Percentiles rank a stretch among this genome's conserved stretches.
Conservation (phyloP, 768 basidiomycete species). For the Solioccasus polychromus region DNA sequence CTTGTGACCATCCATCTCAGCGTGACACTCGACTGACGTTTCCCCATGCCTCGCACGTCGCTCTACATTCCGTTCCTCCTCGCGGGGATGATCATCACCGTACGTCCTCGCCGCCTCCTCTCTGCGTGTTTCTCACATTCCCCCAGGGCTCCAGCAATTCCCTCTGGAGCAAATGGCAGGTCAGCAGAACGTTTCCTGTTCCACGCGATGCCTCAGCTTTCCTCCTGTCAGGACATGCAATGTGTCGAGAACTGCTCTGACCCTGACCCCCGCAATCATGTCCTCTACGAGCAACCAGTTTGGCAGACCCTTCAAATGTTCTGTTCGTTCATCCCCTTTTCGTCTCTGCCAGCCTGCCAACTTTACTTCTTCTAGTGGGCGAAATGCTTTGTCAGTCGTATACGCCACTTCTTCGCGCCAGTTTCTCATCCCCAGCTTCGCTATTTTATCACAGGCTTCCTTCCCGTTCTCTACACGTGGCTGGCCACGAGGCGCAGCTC, state of each 20-base stretch:
- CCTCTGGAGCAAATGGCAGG: slow-evolving; percentile 84
- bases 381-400: slow-evolving; percentile 84
- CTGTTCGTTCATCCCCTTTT: slow-evolving; percentile 46
- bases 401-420: slow-evolving; percentile 12
- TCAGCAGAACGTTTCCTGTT: slow-evolving; percentile 21
- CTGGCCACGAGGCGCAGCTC: slow-evolving; percentile 44
- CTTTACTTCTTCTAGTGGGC: slow-evolving; percentile 59
- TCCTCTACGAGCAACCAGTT: slow-evolving; percentile 92
- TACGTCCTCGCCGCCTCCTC: slow-evolving; percentile 25
- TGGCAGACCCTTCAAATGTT: slow-evolving; percentile 94
- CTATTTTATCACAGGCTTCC: slow-evolving; percentile 61
- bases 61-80: slow-evolving; percentile 78
- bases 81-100: slow-evolving; percentile 90
- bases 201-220: slow-evolving; percentile 3
- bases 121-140: slow-evolving; percentile 1
- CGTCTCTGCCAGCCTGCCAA: slow-evolving; percentile 23
- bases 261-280: slow-evolving; percentile 53
- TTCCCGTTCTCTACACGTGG: slow-evolving; percentile 77
- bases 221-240: slow-evolving; percentile 78
- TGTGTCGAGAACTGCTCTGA: slow-evolving; percentile 91
- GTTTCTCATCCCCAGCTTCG: slow-evolving; percentile 15
- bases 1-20: slow-evolving; percentile 15
- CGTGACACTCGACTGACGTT: slow-evolving; percentile 8
- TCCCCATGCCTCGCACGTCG: slow-evolving; percentile 57
- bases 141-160: slow-evolving; percentile 75